phyloP scores from a whole-genome alignment of 2,329 filamentous ascomycete species.

The Fusarium succisae region DNA sequence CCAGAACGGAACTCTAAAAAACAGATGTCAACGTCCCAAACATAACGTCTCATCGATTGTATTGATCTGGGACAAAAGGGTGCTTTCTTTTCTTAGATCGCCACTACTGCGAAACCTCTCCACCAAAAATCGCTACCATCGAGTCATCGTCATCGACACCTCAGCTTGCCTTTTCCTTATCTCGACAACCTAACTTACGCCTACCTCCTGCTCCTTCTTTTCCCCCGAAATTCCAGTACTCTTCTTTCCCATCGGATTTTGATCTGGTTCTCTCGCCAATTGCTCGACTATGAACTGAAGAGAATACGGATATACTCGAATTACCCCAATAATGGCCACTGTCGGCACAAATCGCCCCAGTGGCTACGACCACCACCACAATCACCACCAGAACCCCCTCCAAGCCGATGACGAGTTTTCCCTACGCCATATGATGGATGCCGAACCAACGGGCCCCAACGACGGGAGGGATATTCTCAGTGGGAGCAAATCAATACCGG shows the following conservation, averaged over 20 bases:
- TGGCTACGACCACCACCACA: slow-evolving; percentile 32
- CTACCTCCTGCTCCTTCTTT: background rate
- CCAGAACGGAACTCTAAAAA: slow-evolving; percentile 6
- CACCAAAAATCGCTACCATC: slow-evolving; percentile 18
- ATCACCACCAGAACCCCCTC: slow-evolving; percentile 30
- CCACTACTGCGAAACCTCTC: slow-evolving; percentile 28
- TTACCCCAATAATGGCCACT: slow-evolving; percentile 35
- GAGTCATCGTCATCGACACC: slow-evolving; percentile 43
- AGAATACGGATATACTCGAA: background rate
- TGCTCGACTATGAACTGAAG: slow-evolving; percentile 27
- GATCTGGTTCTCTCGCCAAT: background rate
- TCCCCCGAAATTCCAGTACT: background rate
- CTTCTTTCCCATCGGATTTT: background rate
- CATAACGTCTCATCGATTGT: background rate
- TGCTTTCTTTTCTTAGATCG: slow-evolving; percentile 16
- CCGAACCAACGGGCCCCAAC: slow-evolving; percentile 22
- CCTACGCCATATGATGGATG: slow-evolving; percentile 43
- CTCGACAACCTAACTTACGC: background rate
- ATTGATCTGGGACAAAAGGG: background rate
- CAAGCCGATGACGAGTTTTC: slow-evolving; percentile 43
- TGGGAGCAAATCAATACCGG: slow-evolving; percentile 11
- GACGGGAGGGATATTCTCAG: slow-evolving; percentile 8
- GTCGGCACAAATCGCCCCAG: slow-evolving; percentile 35
- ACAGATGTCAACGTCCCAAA: background rate
- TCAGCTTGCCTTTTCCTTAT: background rate